These are phyloP conservation scores for Talaromyces rugulosus DNA, from an alignment of 2,329 filamentous ascomycete species.

Conservation along the genomic window DNA sequence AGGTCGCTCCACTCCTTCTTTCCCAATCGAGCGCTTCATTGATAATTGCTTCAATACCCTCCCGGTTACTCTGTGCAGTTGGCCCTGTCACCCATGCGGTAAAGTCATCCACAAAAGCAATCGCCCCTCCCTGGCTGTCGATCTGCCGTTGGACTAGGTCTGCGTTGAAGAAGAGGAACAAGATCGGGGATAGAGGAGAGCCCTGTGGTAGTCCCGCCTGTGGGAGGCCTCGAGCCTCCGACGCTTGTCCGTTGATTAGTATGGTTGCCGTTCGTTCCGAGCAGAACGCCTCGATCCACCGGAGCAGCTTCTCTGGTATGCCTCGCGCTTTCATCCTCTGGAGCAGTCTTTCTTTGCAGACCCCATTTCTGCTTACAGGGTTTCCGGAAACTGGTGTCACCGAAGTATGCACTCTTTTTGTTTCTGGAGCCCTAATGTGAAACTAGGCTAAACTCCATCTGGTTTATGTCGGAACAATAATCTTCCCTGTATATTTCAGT, in stretches of 20 bases:
- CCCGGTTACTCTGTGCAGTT: neutral
- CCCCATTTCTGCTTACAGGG: neutral
- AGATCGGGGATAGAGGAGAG: constrained; percentile 32
- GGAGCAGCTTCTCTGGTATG: neutral
- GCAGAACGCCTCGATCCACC: neutral
- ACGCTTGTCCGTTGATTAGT: neutral
- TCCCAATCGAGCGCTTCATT: constrained; percentile 21
- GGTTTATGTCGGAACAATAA: neutral
- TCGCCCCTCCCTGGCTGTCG: constrained; percentile 19
- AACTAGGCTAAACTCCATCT: neutral
- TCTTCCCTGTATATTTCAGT: neutral
- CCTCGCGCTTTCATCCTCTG: neutral
- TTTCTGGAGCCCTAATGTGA: neutral
- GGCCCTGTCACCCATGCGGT: neutral
- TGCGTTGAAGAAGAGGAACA: constrained; percentile 38
- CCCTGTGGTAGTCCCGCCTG: neutral
- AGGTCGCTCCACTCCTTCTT: constrained; percentile 26
- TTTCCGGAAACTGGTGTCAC: neutral
- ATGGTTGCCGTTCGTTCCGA: neutral
- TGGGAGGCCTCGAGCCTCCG: neutral
- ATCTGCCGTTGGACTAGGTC: constrained; percentile 29
- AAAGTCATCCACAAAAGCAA: constrained; percentile 1
- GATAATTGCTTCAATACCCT: constrained; percentile 10
- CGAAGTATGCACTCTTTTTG: neutral
- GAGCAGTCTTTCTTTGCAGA: too few species aligned